Evolutionary conservation across 78 protist genomes (phyloP), one percentile per base, ranked within the genome.

Genomic region (Pelomyxa schiedti): DNA sequence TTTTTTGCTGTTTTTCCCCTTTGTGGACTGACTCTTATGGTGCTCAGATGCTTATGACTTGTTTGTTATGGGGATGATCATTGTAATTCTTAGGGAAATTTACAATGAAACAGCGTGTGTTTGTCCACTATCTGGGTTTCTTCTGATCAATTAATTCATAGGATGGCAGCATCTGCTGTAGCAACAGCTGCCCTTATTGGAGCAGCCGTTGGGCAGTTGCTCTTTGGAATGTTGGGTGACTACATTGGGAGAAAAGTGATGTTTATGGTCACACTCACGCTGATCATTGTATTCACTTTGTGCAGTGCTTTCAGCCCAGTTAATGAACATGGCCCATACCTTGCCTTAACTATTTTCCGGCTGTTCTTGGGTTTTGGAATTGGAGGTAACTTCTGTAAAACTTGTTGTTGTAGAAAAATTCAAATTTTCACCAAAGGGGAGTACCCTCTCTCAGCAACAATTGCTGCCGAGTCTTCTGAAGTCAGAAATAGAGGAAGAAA

Each of bases 371-470:
- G 94, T 0, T 72, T 90, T 40, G 94, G 94, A 24, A 68, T 87
- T 37, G 94, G 94, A 28, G 89, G 88, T n/a, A 24, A 22, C 22
- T n/a, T n/a, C n/a, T n/a, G n/a, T n/a, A n/a, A n/a, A n/a, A n/a
- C n/a, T n/a, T n/a, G n/a, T n/a, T n/a, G n/a, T n/a, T n/a, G 22
- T 22, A 22, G 22, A 24, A 22, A 24, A 24, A 22, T 47, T 24
- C 63, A 47, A 24, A 22, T 47, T 47, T 22, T 47, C 32, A 47
- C 63, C 22, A 24, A 22, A 47, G 78, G 78, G 29, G 94, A 86
- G 8, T 90, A 90, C 65, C 94, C 94, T 1, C 74, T 86, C 43
- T 8, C 78, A 2, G 94, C 94, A 5, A 84, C 88, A 9, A 83
- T 90, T 22, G 29, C 84, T 0, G 4, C 72, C 16, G 91, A 89